These are phyloP conservation scores for Pilaira anomala DNA, from an alignment of 192 early-diverging fungal genomes.

Conservation along the genomic window DNA sequence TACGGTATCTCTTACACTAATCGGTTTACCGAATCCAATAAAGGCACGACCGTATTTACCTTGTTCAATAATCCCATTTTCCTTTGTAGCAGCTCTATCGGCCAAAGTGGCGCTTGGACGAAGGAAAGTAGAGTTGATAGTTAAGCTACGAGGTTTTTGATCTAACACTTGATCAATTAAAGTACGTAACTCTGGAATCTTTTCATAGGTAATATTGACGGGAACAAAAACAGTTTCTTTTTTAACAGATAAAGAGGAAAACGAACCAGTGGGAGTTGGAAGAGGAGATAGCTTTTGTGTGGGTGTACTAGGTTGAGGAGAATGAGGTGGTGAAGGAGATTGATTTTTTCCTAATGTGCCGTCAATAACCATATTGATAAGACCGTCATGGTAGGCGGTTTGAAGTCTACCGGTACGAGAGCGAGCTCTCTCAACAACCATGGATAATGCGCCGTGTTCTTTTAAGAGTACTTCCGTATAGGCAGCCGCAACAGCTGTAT, in stretches of 20 bases:
- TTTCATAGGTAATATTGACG: conserved; percentile 39
- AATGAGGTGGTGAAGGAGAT: background rate
- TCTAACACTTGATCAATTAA: conserved; percentile 40
- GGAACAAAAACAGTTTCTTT: conserved; percentile 27
- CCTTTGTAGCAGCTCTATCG: conserved; percentile 24
- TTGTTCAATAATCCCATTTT: conserved; percentile 9
- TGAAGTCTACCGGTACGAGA: conserved; percentile 38
- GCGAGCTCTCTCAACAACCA: conserved; percentile 34
- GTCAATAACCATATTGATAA: conserved; percentile 35
- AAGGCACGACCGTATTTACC: conserved; percentile 35
- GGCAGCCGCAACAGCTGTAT: conserved; percentile 29
- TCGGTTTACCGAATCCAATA: conserved; percentile 25
- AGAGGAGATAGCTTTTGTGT: background rate
- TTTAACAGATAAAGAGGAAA: background rate
- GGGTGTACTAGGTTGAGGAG: conserved; percentile 3
- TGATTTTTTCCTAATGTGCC: conserved; percentile 32
- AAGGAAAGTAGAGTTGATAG: conserved; percentile 18
- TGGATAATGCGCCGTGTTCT: conserved; percentile 34
- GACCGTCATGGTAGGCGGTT: conserved; percentile 26
- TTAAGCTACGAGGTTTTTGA: conserved; percentile 24
- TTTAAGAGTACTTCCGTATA: conserved; percentile 33
- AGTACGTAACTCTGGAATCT: conserved; percentile 30
- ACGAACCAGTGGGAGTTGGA: conserved; percentile 6
- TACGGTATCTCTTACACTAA: conserved; percentile 8
- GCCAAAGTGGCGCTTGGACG: conserved; percentile 29